Evolutionary conservation across 345 rosid species (phyloP).

Genomic region (Moricandia arvensis): DNA sequence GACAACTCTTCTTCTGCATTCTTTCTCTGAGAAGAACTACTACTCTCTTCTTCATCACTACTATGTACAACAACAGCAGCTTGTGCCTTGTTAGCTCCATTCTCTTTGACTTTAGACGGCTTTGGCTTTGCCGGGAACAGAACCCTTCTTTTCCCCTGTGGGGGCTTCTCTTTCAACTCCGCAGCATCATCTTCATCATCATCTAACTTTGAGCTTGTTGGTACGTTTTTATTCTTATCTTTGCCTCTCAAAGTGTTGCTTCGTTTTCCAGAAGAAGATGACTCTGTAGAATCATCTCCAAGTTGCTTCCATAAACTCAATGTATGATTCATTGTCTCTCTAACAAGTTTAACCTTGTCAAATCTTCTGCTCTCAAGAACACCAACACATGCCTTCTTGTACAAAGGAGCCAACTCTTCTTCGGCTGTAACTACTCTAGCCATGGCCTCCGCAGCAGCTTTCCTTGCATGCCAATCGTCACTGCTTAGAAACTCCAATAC

Average conservation of each 20-base stretch:
- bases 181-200: neutral
- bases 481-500: slow-evolving; percentile 61
- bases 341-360: slow-evolving; percentile 87
- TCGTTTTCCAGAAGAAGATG: slow-evolving; percentile 25
- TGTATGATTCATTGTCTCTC: slow-evolving; percentile 83
- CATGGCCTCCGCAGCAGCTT: slow-evolving; percentile 83
- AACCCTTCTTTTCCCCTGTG: slow-evolving; percentile 44
- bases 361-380: slow-evolving; percentile 66
- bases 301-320: slow-evolving; percentile 77
- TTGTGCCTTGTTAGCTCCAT: slow-evolving; percentile 43
- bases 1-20: slow-evolving; percentile 60
- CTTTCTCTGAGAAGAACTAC: slow-evolving; percentile 36
- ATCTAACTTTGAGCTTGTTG: slow-evolving; percentile 4
- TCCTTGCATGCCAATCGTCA: slow-evolving; percentile 84
- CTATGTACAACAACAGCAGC: slow-evolving; percentile 48
- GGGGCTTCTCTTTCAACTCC: neutral
- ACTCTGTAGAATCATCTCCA: slow-evolving; percentile 36
- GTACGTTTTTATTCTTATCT: slow-evolving; percentile 35
- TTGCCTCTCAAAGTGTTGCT: slow-evolving; percentile 34
- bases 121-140: slow-evolving; percentile 38
- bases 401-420: slow-evolving; percentile 53
- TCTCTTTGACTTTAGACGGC: slow-evolving; percentile 37
- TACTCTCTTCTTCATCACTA: slow-evolving; percentile 52
- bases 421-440: slow-evolving; percentile 66
- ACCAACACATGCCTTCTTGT: slow-evolving; percentile 47